Evolutionary conservation across 1,284 basidiomycete genomes (phyloP).

Genomic region (Veloporphyrellus conicus): DNA sequence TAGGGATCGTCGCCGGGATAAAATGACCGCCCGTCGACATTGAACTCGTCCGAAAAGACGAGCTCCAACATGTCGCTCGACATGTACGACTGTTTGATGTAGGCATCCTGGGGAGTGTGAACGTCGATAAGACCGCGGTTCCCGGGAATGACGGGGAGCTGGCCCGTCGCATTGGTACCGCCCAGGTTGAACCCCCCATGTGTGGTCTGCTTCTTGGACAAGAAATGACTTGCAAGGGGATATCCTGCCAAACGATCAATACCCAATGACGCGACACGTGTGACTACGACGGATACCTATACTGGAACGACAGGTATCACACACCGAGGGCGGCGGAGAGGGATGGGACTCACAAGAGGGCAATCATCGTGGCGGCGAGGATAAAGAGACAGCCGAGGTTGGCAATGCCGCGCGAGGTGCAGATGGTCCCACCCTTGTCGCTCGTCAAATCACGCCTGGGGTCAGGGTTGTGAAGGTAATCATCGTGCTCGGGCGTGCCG

Average conservation of each 20-base stretch:
- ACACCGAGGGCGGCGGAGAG: neutral
- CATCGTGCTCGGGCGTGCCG: conserved; percentile 29
- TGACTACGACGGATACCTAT: conserved; percentile 17
- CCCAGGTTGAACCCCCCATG: conserved; percentile 50
- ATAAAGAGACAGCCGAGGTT: conserved; percentile 47
- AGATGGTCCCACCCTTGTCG: conserved; percentile 40
- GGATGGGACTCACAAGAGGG: conserved; percentile 32
- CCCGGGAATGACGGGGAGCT: conserved; percentile 63
- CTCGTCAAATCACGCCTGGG: conserved; percentile 34
- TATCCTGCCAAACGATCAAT: conserved; percentile 19
- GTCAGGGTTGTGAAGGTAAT: conserved; percentile 33
- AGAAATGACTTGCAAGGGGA: conserved; percentile 37
- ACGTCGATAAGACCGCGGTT: conserved; percentile 72
- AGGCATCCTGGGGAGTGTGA: conserved; percentile 64
- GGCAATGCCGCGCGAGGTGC: conserved; percentile 38
- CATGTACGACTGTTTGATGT: conserved; percentile 56
- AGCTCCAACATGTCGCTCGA: conserved; percentile 49
- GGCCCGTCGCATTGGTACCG: conserved; percentile 48
- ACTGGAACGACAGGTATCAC: conserved; percentile 11
- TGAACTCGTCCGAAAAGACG: conserved; percentile 71
- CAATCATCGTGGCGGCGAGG: conserved; percentile 33
- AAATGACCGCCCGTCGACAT: conserved; percentile 55
- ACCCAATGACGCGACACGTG: neutral
- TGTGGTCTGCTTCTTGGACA: conserved; percentile 36
- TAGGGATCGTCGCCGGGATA: conserved; percentile 53